Evolutionary conservation across 768 basidiomycete genomes (phyloP).

Genomic region (Pisolithus sp.): DNA sequence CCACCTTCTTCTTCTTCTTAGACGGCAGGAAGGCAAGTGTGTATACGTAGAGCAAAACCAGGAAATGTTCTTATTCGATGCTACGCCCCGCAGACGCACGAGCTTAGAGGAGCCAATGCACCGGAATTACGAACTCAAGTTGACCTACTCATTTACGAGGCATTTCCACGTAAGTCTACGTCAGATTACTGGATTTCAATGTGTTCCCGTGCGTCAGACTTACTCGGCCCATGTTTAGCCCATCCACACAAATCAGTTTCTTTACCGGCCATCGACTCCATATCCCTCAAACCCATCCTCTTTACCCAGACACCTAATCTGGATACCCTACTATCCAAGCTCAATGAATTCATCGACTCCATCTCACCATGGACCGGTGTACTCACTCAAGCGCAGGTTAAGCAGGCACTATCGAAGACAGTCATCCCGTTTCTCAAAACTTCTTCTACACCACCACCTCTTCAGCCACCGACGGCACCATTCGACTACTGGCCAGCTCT

Average conservation of each 20-base stretch:
- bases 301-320: slow-evolving; percentile 67
- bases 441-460: slow-evolving; percentile 24
- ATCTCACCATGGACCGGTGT: slow-evolving; percentile 31
- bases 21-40: slow-evolving; percentile 61
- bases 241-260: slow-evolving; percentile 65
- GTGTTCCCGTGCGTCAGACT: background rate
- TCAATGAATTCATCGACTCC: slow-evolving; percentile 55
- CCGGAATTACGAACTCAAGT: slow-evolving; percentile 67
- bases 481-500: slow-evolving; percentile 45
- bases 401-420: slow-evolving; percentile 39
- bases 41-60: slow-evolving; percentile 2
- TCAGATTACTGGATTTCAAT: background rate
- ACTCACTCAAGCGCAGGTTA: slow-evolving; percentile 32
- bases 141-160: slow-evolving; percentile 66
- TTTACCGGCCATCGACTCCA: slow-evolving; percentile 52
- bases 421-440: slow-evolving; percentile 63
- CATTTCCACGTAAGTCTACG: slow-evolving; percentile 67
- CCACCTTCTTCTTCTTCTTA: slow-evolving; percentile 86
- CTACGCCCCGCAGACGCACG: slow-evolving; percentile 43
- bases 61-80: background rate
- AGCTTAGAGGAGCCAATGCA: slow-evolving; percentile 67
- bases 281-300: slow-evolving; percentile 70
- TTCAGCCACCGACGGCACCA: slow-evolving; percentile 29
- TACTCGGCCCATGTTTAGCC: slow-evolving; percentile 37
- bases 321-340: slow-evolving; percentile 55